Conservation (phyloP, 352 stramenopile species). For the Pythium brachiatum region DNA sequence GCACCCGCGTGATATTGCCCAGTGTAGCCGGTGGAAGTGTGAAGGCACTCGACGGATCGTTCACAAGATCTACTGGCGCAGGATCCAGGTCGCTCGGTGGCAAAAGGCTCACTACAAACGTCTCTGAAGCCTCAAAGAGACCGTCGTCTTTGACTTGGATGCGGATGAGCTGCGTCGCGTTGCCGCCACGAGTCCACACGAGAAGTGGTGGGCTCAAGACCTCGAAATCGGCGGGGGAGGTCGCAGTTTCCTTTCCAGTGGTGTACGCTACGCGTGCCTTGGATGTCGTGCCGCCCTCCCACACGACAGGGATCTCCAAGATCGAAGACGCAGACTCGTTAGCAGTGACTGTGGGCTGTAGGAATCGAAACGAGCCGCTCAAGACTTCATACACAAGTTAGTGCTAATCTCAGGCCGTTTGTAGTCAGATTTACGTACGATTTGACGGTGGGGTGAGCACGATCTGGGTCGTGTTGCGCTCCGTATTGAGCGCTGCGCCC, state of each 20-base stretch:
- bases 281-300: slow-evolving; percentile 52
- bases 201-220: slow-evolving; percentile 39
- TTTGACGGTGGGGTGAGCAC: slow-evolving; percentile 53
- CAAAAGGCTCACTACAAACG: slow-evolving; percentile 43
- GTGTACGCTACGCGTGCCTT: slow-evolving; percentile 42
- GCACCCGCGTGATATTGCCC: slow-evolving; percentile 39
- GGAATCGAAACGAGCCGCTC: slow-evolving; percentile 52
- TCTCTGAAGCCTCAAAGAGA: slow-evolving; percentile 52
- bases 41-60: slow-evolving; percentile 30
- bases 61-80: neutral
- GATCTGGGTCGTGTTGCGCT: slow-evolving; percentile 43
- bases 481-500: slow-evolving; percentile 50
- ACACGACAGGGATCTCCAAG: slow-evolving; percentile 54
- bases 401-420: no score
- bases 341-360: slow-evolving; percentile 30
- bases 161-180: slow-evolving; percentile 39
- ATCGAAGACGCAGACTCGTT: slow-evolving; percentile 28
- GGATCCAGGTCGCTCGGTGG: slow-evolving; percentile 21
- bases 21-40: slow-evolving; percentile 32
- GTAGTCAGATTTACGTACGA: no score
- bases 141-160: slow-evolving; percentile 44
- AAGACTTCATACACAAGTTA: slow-evolving; percentile 34
- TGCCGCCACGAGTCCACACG: slow-evolving; percentile 40
- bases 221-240: slow-evolving; percentile 36
- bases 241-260: slow-evolving; percentile 45